Percentiles rank a stretch among this genome's conserved stretches.
Evolutionary conservation across 1,284 basidiomycete genomes (phyloP).

Genomic region (Tausonia pullulans): DNA sequence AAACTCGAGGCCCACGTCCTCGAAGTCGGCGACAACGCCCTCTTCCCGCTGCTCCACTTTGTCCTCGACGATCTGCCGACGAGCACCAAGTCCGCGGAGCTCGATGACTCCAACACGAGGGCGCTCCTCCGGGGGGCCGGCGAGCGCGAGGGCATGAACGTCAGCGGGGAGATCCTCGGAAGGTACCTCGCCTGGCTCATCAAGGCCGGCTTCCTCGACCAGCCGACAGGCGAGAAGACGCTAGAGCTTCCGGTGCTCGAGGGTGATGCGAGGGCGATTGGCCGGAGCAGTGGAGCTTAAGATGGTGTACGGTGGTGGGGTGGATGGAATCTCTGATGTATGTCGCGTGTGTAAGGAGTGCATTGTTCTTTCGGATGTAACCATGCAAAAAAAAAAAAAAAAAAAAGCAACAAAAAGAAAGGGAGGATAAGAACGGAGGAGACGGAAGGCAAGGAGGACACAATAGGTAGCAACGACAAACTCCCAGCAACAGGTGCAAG

Average conservation of each 20-base stretch:
- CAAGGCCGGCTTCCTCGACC: constrained; percentile 69
- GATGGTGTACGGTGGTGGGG: neutral
- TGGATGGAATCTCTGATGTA: neutral
- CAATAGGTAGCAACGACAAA: no score
- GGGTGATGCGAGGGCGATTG: constrained; percentile 34
- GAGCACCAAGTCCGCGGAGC: constrained; percentile 83
- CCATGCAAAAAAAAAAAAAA: no score
- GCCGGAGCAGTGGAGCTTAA: constrained; percentile 22
- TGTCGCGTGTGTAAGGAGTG: no score
- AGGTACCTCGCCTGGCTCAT: constrained; percentile 92
- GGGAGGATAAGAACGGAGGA: no score
- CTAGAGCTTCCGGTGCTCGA: constrained; percentile 30
- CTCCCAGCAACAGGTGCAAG: no score
- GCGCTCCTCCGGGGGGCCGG: constrained; percentile 48
- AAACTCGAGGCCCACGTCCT: constrained; percentile 91
- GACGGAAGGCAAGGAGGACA: no score
- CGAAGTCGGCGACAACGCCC: constrained; percentile 84
- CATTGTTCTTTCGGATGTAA: no score
- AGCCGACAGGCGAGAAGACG: constrained; percentile 37
- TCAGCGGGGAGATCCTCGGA: constrained; percentile 67
- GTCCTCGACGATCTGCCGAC: constrained; percentile 95
- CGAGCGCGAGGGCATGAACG: constrained; percentile 49
- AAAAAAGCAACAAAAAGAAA: no score
- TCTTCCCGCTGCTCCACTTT: constrained; percentile 95
- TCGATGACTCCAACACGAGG: constrained; percentile 77